Evolutionary conservation across 83 land plant species (phyloP).

Genomic region (Picea mariana): DNA sequence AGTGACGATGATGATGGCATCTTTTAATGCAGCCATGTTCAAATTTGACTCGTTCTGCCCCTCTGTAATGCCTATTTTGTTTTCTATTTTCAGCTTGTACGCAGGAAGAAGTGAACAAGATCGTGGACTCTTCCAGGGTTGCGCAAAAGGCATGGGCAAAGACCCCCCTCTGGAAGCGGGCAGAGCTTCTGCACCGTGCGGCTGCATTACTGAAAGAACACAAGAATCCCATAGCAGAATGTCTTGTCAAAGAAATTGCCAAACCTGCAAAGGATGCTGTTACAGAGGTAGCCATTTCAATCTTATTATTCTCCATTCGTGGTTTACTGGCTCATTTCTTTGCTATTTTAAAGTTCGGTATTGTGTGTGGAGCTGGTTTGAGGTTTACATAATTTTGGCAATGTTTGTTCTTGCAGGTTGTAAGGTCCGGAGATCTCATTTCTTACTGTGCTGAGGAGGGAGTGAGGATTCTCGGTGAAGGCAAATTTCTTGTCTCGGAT

Average conservation of each 20-base stretch:
- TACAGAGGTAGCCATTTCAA: conserved; percentile 54
- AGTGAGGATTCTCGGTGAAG: conserved; percentile 68
- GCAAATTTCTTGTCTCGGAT: conserved; percentile 64
- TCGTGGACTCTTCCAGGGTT: conserved; percentile 58
- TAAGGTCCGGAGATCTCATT: conserved; percentile 72
- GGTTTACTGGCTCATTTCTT: no score
- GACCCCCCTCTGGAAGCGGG: conserved; percentile 90
- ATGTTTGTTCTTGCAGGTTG: conserved; percentile 43
- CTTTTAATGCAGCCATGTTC: no score
- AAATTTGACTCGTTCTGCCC: no score
- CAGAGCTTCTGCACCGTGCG: conserved; percentile 83
- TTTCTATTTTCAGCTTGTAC: conserved; percentile 92
- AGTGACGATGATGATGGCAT: no score
- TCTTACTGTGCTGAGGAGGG: conserved; percentile 83
- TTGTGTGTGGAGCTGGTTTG: no score
- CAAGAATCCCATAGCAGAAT: conserved; percentile 75
- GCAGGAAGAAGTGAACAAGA: conserved; percentile 90
- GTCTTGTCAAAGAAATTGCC: conserved; percentile 86
- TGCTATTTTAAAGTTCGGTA: no score
- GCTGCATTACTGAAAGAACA: conserved; percentile 89
- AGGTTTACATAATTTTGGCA: neutral
- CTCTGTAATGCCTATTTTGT: no score
- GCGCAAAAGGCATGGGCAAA: conserved; percentile 86
- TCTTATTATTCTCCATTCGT: neutral
- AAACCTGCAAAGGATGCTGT: conserved; percentile 88